Percentiles rank a stretch among this genome's conserved stretches.
Evolutionary conservation across 129 eudicot species (phyloP).

Genomic region (Tagetes erecta): DNA sequence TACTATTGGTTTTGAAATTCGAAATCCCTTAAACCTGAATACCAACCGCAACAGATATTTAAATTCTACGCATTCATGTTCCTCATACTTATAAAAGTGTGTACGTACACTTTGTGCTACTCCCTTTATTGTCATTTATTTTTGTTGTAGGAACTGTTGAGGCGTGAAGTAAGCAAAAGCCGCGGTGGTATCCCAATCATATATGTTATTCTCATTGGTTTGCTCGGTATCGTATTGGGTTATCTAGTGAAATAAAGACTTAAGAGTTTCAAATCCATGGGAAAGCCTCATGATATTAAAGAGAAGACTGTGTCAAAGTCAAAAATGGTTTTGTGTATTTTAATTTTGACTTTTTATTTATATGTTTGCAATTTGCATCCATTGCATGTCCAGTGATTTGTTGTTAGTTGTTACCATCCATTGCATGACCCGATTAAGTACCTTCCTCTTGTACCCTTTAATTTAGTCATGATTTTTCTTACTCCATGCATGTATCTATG

Average conservation of each 20-base stretch:
- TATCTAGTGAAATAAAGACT: conserved; percentile 56
- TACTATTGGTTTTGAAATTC: neutral
- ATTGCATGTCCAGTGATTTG: conserved; percentile 5
- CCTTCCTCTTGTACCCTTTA: neutral
- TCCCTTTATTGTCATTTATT: neutral
- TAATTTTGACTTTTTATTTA: conserved; percentile 7
- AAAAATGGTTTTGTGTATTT: neutral
- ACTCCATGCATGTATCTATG: too few relatives aligned
- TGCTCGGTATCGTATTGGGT: conserved; percentile 68
- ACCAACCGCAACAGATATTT: too few relatives aligned
- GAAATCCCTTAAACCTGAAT: neutral
- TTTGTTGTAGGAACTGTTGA: conserved; percentile 62
- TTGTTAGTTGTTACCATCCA: conserved; percentile 6
- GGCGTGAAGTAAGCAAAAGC: conserved; percentile 54
- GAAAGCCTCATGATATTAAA: conserved; percentile 36
- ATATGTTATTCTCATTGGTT: conserved; percentile 61
- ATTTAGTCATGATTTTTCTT: too few relatives aligned
- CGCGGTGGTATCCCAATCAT: conserved; percentile 56
- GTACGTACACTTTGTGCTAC: neutral
- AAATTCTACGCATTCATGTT: neutral
- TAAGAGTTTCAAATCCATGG: neutral
- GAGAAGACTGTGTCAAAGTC: conserved; percentile 33
- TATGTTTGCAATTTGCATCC: conserved; percentile 33
- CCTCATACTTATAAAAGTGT: neutral
- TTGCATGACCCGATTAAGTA: neutral